Percentiles rank a stretch among this genome's conserved stretches.
Conservation (phyloP, 139 green algal genomes). For the Haematococcus lacustris region DNA sequence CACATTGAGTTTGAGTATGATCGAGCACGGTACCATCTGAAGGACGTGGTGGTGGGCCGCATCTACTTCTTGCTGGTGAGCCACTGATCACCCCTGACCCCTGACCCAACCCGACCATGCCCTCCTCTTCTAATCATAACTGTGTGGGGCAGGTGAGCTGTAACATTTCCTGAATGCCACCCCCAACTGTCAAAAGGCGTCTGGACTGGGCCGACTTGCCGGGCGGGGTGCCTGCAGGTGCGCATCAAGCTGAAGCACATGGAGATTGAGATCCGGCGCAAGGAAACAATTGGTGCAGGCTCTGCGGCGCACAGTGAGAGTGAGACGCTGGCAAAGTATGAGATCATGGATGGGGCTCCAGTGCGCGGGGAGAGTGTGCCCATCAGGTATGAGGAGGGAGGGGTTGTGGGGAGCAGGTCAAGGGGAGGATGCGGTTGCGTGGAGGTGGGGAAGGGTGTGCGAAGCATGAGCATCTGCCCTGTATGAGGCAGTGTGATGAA, state of each 20-base stretch:
- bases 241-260: slow-evolving; percentile 99
- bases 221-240: too few species aligned
- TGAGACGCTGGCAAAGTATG: slow-evolving; percentile 94
- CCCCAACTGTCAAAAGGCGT: too few species aligned
- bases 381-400: slow-evolving; percentile 77
- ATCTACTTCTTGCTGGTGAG: slow-evolving; percentile 95
- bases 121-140: too few species aligned
- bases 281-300: slow-evolving; percentile 83
- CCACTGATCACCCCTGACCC: too few species aligned
- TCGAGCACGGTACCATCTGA: slow-evolving; percentile 77
- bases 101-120: too few species aligned
- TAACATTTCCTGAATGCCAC: too few species aligned
- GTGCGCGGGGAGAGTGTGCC: slow-evolving; percentile 84
- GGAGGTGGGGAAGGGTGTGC: neutral
- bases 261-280: slow-evolving; percentile 94
- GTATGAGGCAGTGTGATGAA: too few species aligned
- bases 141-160: too few species aligned
- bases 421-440: too few species aligned
- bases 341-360: slow-evolving; percentile 99
- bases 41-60: slow-evolving; percentile 89
- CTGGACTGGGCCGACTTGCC: too few species aligned
- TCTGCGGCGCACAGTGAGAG: slow-evolving; percentile 76
- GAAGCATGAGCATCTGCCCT: neutral
- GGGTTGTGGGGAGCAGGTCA: neutral
- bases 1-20: slow-evolving; percentile 99